Evolutionary conservation across 495 filamentous ascomycete genomes (phyloP).

Genomic region (Alectoria sarmentosa): DNA sequence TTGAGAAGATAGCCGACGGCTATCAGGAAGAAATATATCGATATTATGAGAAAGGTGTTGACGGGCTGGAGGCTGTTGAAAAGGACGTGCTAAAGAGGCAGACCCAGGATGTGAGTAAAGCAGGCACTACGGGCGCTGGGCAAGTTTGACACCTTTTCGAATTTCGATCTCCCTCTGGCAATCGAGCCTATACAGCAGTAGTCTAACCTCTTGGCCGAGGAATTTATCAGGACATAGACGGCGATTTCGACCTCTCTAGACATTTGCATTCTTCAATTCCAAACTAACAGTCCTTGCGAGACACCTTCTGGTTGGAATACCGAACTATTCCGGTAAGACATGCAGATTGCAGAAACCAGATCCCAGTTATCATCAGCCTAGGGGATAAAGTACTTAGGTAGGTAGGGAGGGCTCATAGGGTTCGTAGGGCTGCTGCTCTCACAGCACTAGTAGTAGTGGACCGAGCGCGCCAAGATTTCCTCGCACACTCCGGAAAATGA

Average conservation of each 20-base stretch:
- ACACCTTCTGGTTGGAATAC: background rate
- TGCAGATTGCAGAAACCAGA: too few relatives aligned
- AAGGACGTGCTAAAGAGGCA: slow-evolving; percentile 47
- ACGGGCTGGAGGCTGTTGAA: slow-evolving; percentile 79
- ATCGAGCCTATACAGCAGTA: background rate
- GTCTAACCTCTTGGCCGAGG: background rate
- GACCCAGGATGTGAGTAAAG: background rate
- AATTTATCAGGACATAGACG: background rate
- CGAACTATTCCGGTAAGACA: too few relatives aligned
- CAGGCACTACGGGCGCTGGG: slow-evolving; percentile 6
- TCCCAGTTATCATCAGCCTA: too few relatives aligned
- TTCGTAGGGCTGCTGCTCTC: too few relatives aligned
- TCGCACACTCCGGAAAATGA: background rate
- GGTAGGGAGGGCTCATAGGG: too few relatives aligned
- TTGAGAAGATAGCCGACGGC: slow-evolving; percentile 74
- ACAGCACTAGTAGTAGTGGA: too few relatives aligned
- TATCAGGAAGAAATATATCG: slow-evolving; percentile 68
- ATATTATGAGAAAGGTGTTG: slow-evolving; percentile 66
- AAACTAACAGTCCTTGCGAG: background rate
- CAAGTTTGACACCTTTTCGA: background rate
- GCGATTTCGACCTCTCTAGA: background rate
- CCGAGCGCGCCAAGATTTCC: background rate
- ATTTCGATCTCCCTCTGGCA: background rate
- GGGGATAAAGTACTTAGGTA: too few relatives aligned
- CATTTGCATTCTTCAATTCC: background rate